Evolutionary conservation across 2,329 filamentous ascomycete genomes (phyloP).

Genomic region (Beauveria caledonica): DNA sequence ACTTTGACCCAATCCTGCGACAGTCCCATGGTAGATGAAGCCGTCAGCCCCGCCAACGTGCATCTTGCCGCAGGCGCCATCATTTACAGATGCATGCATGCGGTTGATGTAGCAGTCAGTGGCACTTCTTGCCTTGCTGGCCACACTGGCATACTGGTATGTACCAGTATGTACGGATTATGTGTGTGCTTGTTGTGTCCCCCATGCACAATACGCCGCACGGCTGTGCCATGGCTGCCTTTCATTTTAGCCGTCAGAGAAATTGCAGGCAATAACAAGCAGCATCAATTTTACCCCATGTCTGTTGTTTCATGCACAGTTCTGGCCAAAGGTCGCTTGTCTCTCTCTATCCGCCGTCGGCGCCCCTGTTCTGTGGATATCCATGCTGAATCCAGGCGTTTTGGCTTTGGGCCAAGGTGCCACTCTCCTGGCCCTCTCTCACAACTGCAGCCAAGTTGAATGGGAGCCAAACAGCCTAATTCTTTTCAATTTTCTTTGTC

Average conservation of each 20-base stretch:
- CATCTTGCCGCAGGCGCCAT: neutral
- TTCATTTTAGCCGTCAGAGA: no score
- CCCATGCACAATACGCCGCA: neutral
- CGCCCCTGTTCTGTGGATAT: neutral
- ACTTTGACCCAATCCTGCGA: constrained; percentile 3
- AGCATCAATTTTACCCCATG: no score
- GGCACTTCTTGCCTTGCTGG: neutral
- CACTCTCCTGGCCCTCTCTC: neutral
- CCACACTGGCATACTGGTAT: neutral
- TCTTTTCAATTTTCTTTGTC: neutral
- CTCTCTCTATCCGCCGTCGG: neutral
- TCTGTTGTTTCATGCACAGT: neutral
- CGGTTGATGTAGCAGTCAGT: neutral
- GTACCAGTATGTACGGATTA: neutral
- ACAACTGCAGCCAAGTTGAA: neutral
- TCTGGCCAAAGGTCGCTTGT: neutral
- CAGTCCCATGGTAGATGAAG: neutral
- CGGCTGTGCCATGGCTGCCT: neutral
- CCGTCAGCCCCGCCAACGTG: constrained; percentile 3
- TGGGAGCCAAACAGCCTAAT: no score
- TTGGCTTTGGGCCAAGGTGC: neutral
- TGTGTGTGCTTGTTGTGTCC: neutral
- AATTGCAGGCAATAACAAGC: no score
- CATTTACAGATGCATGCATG: constrained; percentile 7
- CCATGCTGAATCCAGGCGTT: neutral